A percentile compares a stretch with the other conserved stretches of the same genome.
Evolutionary conservation across 768 basidiomycete species (phyloP).

Genomic region (Cubamyces lactineus): DNA sequence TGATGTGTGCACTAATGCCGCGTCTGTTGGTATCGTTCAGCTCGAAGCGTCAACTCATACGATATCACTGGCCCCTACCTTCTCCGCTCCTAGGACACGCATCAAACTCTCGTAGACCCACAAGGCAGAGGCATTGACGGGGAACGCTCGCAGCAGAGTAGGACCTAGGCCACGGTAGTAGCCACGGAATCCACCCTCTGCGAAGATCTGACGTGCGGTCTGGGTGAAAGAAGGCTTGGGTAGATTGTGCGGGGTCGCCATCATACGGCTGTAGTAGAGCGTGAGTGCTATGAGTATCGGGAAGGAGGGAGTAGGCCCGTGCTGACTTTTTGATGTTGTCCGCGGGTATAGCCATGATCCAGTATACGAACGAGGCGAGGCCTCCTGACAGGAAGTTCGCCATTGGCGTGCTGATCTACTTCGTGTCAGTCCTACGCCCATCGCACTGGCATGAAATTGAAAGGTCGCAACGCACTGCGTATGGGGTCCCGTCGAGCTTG

Average conservation of each 20-base stretch:
- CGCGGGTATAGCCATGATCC: slow-evolving; percentile 70
- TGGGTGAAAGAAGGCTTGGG: slow-evolving; percentile 50
- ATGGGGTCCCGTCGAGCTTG: slow-evolving; percentile 57
- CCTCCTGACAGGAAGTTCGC: slow-evolving; percentile 72
- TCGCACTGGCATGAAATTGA: slow-evolving; percentile 1
- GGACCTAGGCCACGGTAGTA: slow-evolving; percentile 72
- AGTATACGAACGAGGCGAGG: slow-evolving; percentile 62
- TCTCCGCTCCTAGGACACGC: slow-evolving; percentile 64
- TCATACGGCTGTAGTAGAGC: slow-evolving; percentile 55
- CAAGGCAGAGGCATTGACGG: slow-evolving; percentile 76
- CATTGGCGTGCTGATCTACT: slow-evolving; percentile 59
- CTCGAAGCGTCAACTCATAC: not conserved
- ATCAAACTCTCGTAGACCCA: slow-evolving; percentile 81
- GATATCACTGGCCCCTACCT: slow-evolving; percentile 43
- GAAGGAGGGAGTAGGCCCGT: too few relatives aligned
- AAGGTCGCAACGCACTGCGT: slow-evolving; percentile 48
- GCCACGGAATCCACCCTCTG: slow-evolving; percentile 54
- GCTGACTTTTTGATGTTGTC: slow-evolving; percentile 86
- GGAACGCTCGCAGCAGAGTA: slow-evolving; percentile 72
- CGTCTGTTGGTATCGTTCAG: slow-evolving; percentile 39
- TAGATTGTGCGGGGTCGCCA: slow-evolving; percentile 50
- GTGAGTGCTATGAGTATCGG: not conserved
- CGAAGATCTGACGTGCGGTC: slow-evolving; percentile 57
- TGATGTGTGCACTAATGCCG: slow-evolving; percentile 35
- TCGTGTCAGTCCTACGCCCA: not conserved